Base-by-base conservation (phyloP, 2,329 filamentous ascomycete species). In the Bipolaris sorokiniana region DNA sequence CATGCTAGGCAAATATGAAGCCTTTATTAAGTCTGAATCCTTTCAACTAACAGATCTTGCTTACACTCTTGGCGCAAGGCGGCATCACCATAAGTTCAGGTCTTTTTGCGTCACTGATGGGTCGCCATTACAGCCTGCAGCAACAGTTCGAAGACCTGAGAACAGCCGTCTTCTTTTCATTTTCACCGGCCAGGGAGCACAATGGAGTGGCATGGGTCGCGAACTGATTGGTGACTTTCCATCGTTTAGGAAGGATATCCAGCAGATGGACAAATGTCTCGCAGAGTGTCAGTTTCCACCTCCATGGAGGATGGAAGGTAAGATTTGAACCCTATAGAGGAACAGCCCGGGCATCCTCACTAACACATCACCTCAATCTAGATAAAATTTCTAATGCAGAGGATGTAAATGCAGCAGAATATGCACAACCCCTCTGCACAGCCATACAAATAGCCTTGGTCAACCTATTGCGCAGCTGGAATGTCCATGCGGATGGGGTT, bases 181-280 rank as follows among this genome's bases (percentile, higher is more conserved):
- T 0, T 80, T 80, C 58, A 79, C 76, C 0, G 79, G 79, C 1
- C 79, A 81, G 50, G 79, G 79, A n/a, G 77, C 77, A 0, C 78
- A 80, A 33, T 81, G 77, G 75, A 44, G 61, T 0, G 62, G 63
- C 0, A 80, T 80, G 77, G 77, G 78, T 7, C 54, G 58, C 2
- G 70, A 77, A 26, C 65, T 80, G 0, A 28, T 78, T 2, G 34
- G 34, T 10, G 26, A 28, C 26, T 28, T 28, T 28, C 26, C 26
- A 9, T 28, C 26, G 7, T 28, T 28, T 28, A 28, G 26, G 26
- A 28, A 28, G 2, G 26, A 28, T 9, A 28, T 28, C 26, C 7
- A 23, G 38, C 16, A 41, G 22, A 41, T 41, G 26, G 26, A 28
- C 10, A 28, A 28, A 28, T 28, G 9, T 28, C 26, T 28, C 9